These are phyloP conservation scores for Ulota crispa DNA, from an alignment of 225 moss, liverwort and hornwort genomes.

Conservation along the genomic window DNA sequence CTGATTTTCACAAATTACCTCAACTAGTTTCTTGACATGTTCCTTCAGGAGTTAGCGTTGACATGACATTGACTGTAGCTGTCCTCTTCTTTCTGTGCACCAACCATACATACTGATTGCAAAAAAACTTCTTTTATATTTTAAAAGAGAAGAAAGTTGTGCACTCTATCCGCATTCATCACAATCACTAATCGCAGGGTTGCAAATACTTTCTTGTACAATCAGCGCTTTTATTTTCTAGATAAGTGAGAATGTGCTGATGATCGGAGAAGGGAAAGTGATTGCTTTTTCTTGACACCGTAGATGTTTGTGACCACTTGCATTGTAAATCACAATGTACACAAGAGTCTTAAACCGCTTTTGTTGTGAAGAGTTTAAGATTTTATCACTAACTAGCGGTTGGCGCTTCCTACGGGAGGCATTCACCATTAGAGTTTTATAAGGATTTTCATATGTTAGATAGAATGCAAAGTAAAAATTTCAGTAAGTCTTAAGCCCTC, in stretches of 20 bases:
- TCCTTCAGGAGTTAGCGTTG: background rate
- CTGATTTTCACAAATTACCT: background rate
- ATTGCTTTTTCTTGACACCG: background rate
- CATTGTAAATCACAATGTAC: background rate
- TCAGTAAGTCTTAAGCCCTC: too few relatives aligned
- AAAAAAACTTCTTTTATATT: background rate
- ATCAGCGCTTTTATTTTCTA: background rate
- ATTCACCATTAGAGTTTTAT: too few relatives aligned
- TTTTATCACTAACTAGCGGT: too few relatives aligned
- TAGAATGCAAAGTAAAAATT: too few relatives aligned
- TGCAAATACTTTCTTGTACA: background rate
- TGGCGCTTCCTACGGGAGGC: background rate
- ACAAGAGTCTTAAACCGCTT: background rate
- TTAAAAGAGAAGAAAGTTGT: background rate
- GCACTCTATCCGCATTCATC: background rate
- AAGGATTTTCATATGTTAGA: too few relatives aligned
- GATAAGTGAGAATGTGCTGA: background rate
- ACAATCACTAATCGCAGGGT: background rate
- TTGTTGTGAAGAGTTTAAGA: background rate
- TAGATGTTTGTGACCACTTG: background rate
- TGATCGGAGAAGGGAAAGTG: background rate
- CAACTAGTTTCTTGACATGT: background rate
- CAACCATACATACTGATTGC: background rate
- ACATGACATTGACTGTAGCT: background rate
- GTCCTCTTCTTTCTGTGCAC: background rate